These are phyloP conservation scores for Argentina anserina DNA, from an alignment of 306 rosid species.

Conservation along the genomic window DNA sequence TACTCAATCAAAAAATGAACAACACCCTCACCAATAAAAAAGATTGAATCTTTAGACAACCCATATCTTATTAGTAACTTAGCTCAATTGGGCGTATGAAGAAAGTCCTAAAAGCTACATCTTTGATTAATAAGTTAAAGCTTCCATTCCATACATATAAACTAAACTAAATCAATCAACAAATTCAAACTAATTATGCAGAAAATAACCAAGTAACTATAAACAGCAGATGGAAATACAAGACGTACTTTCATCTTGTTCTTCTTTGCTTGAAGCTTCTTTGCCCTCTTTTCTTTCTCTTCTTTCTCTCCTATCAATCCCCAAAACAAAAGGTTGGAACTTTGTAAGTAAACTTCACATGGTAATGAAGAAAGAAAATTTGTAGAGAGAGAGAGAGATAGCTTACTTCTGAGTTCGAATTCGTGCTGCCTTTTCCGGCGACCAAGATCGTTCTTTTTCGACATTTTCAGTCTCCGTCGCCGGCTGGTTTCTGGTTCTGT, in stretches of 20 bases:
- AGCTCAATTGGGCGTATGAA: neutral
- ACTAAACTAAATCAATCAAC: neutral
- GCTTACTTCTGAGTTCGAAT: constrained; percentile 78
- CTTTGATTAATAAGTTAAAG: neutral
- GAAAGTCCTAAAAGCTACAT: neutral
- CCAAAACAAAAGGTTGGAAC: constrained; percentile 5
- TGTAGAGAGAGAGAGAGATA: neutral
- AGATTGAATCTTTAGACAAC: neutral
- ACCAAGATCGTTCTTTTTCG: constrained; percentile 84
- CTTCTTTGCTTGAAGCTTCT: constrained; percentile 75
- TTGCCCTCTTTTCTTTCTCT: constrained; percentile 48
- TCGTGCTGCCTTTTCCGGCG: constrained; percentile 72
- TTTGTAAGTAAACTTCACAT: neutral
- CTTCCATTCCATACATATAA: neutral
- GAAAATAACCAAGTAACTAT: neutral
- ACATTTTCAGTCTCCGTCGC: constrained; percentile 38
- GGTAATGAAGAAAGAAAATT: neutral
- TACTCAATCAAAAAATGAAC: neutral
- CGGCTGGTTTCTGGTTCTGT: neutral
- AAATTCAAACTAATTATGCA: neutral
- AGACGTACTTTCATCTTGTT: constrained; percentile 63
- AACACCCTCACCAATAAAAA: neutral
- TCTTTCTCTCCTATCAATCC: constrained; percentile 57
- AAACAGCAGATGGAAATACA: neutral
- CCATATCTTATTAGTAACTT: neutral